phyloP scores from a whole-genome alignment of 148 eudicot species.

The Nyssa sinensis region DNA sequence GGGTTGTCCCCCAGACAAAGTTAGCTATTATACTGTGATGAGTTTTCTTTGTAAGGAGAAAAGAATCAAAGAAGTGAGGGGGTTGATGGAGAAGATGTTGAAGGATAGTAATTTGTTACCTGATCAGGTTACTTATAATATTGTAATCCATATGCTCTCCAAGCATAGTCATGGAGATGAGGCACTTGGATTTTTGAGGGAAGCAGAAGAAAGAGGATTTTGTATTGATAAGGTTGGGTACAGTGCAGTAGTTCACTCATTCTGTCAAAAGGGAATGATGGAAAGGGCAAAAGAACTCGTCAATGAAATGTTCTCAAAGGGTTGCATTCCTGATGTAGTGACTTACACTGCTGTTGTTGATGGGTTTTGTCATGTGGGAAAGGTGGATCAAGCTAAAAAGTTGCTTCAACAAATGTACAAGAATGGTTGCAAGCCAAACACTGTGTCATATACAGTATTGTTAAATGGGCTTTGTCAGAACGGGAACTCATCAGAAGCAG shows the following conservation, averaged over 20 bases:
- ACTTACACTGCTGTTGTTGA: conserved; percentile 32
- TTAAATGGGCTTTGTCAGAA: conserved; percentile 35
- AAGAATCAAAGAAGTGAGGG: conserved; percentile 35
- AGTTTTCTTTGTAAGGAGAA: conserved; percentile 37
- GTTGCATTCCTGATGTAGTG: conserved; percentile 37
- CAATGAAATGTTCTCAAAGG: conserved; percentile 32
- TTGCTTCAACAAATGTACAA: conserved; percentile 31
- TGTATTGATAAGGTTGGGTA: conserved; percentile 32
- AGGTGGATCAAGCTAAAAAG: conserved; percentile 38
- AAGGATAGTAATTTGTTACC: conserved; percentile 22
- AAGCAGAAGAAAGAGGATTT: conserved; percentile 40
- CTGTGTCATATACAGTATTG: conserved; percentile 33
- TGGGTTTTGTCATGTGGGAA: conserved; percentile 31
- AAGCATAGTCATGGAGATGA: conserved; percentile 40
- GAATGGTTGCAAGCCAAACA: conserved; percentile 38
- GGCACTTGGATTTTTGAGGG: conserved; percentile 31
- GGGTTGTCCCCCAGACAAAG: conserved; percentile 44
- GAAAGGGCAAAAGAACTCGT: conserved; percentile 33
- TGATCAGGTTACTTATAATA: conserved; percentile 40
- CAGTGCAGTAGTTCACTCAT: conserved; percentile 35
- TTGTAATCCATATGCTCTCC: conserved; percentile 35
- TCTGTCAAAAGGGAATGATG: conserved; percentile 31
- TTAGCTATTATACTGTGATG: conserved; percentile 44
- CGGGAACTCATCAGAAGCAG: conserved; percentile 36
- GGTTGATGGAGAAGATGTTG: conserved; percentile 34